These are phyloP conservation scores for Debaryomyces sp. DNA, from an alignment of 1,139 yeast genomes.

Conservation along the genomic window DNA sequence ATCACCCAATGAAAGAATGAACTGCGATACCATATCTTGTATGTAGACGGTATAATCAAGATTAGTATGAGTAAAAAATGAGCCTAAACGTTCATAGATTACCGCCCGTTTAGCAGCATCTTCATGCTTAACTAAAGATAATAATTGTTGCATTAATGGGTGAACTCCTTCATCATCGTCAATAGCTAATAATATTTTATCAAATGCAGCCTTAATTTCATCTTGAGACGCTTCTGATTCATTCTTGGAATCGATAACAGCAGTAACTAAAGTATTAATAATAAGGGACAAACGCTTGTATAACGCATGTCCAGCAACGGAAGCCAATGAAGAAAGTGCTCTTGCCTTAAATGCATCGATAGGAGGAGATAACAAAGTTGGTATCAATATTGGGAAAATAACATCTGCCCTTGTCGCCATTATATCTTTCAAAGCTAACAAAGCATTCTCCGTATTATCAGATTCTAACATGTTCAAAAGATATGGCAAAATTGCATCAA, in stretches of 20 bases:
- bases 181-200: constrained; percentile 69
- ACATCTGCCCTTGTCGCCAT: constrained; percentile 90
- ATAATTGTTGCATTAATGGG: constrained; percentile 79
- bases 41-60: constrained; percentile 76
- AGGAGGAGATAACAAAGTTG: constrained; percentile 80
- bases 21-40: constrained; percentile 72
- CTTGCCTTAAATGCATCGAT: constrained; percentile 82
- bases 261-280: constrained; percentile 69
- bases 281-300: constrained; percentile 72
- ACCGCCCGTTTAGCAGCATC: constrained; percentile 67
- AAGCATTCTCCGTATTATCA: constrained; percentile 72
- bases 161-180: constrained; percentile 82
- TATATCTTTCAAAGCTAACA: constrained; percentile 86
- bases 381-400: constrained; percentile 91
- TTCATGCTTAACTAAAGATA: constrained; percentile 77
- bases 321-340: constrained; percentile 86
- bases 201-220: constrained; percentile 60
- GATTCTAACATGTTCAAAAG: constrained; percentile 72
- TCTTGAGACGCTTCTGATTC: constrained; percentile 38
- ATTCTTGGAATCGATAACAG: constrained; percentile 45
- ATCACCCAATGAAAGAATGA: constrained; percentile 76
- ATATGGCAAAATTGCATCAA: constrained; percentile 87
- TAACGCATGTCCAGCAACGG: constrained; percentile 86
- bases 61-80: constrained; percentile 65
- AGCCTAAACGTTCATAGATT: constrained; percentile 69